phyloP scores from a whole-genome alignment of 768 basidiomycete genomes.

The Thelephora aurantiotincta region DNA sequence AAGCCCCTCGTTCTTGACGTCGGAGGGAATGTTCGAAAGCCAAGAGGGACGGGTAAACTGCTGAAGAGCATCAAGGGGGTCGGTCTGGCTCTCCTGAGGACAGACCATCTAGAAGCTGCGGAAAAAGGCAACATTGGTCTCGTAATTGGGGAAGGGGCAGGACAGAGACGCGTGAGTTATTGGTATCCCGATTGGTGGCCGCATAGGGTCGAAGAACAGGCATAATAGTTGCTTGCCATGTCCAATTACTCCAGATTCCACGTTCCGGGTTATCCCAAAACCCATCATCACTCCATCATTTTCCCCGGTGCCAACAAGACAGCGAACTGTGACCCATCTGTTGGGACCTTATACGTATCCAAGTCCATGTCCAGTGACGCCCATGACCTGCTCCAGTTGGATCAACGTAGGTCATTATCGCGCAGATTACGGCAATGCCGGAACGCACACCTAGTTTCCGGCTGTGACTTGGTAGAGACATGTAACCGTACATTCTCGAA shows the following conservation, averaged over 20 bases:
- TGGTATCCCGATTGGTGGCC: slow-evolving; percentile 46
- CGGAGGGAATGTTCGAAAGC: slow-evolving; percentile 28
- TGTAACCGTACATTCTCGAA: slow-evolving; percentile 26
- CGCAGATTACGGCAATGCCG: too few relatives aligned
- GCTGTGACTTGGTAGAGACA: slow-evolving; percentile 63
- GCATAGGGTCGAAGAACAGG: slow-evolving; percentile 3
- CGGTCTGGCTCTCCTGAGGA: slow-evolving; percentile 67
- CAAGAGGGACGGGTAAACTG: slow-evolving; percentile 64
- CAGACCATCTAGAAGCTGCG: slow-evolving; percentile 55
- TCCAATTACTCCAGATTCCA: too few relatives aligned
- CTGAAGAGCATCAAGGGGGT: slow-evolving; percentile 42
- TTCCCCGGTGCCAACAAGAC: too few relatives aligned
- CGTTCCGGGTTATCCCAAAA: too few relatives aligned
- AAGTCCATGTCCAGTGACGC: too few relatives aligned
- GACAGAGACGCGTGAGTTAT: slow-evolving; percentile 29
- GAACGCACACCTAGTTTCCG: slow-evolving; percentile 18
- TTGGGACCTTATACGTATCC: too few relatives aligned
- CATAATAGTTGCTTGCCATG: too few relatives aligned
- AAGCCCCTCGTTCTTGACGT: slow-evolving; percentile 13
- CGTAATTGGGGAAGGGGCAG: slow-evolving; percentile 15
- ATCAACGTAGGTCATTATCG: too few relatives aligned
- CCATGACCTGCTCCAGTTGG: too few relatives aligned
- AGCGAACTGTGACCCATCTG: too few relatives aligned
- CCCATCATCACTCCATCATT: too few relatives aligned
- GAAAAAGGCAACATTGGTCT: slow-evolving; percentile 33